These are phyloP conservation scores for Thelephora aurantiotincta DNA, from an alignment of 768 basidiomycete genomes.

Conservation along the genomic window DNA sequence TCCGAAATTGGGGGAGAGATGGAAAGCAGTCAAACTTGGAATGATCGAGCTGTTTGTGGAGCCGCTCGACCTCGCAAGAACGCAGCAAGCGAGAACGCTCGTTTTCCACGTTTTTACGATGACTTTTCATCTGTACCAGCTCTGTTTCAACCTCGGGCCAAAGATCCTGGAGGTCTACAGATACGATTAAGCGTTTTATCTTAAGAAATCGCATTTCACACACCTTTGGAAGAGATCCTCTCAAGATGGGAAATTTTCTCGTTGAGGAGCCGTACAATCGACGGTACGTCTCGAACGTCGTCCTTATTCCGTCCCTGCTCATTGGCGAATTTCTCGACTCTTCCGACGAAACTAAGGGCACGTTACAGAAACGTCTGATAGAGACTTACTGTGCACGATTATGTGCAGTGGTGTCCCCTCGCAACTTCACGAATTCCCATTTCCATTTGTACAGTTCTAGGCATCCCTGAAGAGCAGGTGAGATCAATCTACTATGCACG, in stretches of 20 bases:
- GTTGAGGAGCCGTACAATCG: slow-evolving; percentile 25
- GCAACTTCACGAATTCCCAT: not conserved
- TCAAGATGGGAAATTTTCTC: slow-evolving; percentile 27
- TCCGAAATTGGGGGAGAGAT: slow-evolving; percentile 30
- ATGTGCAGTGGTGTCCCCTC: not conserved
- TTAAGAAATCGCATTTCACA: slow-evolving; percentile 5
- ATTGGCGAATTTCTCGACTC: slow-evolving; percentile 21
- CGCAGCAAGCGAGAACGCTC: slow-evolving; percentile 15
- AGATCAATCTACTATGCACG: not conserved
- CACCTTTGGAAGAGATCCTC: slow-evolving; percentile 23
- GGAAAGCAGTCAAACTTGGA: slow-evolving; percentile 22
- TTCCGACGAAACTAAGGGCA: slow-evolving; percentile 9
- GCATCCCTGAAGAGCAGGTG: not conserved
- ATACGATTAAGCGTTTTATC: not conserved
- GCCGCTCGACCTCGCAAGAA: slow-evolving; percentile 22
- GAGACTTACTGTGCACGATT: slow-evolving; percentile 7
- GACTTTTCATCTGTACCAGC: slow-evolving; percentile 14
- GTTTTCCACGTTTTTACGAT: slow-evolving; percentile 14
- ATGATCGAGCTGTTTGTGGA: slow-evolving; percentile 29
- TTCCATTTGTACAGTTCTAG: not conserved
- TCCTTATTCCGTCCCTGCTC: slow-evolving; percentile 27
- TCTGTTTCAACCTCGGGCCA: slow-evolving; percentile 15
- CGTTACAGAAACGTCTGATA: not conserved
- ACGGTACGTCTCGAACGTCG: slow-evolving; percentile 26
- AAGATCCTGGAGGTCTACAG: slow-evolving; percentile 19